Percentiles rank a stretch among this genome's conserved stretches.
Conservation (phyloP, 805 yeast genomes). For the Lachancea sp. region DNA sequence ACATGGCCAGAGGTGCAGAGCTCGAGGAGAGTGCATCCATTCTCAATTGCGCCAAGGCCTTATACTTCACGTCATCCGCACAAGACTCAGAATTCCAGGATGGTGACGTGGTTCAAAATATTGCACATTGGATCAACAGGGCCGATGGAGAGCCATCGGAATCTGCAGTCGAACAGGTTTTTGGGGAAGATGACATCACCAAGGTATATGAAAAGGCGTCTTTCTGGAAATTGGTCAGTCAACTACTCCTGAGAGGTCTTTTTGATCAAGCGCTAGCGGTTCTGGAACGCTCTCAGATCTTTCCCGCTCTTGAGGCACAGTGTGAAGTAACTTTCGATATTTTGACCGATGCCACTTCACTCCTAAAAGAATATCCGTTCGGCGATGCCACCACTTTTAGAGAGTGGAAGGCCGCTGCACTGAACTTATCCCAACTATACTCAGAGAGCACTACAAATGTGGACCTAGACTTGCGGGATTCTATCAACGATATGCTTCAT, state of each 20-base stretch:
- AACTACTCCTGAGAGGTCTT: slow-evolving; percentile 54
- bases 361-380: slow-evolving; percentile 34
- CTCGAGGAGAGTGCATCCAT: slow-evolving; percentile 45
- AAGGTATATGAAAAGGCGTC: slow-evolving; percentile 35
- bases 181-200: slow-evolving; percentile 41
- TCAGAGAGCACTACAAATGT: slow-evolving; percentile 20
- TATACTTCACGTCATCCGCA: slow-evolving; percentile 31
- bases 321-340: slow-evolving; percentile 26
- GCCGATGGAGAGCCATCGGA: slow-evolving; percentile 62
- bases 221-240: slow-evolving; percentile 60
- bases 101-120: slow-evolving; percentile 30
- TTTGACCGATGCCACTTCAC: slow-evolving; percentile 29
- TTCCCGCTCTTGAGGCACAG: slow-evolving; percentile 13
- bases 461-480: slow-evolving; percentile 24
- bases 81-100: slow-evolving; percentile 8
- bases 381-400: slow-evolving; percentile 30
- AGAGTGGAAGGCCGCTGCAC: slow-evolving; percentile 34
- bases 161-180: slow-evolving; percentile 39
- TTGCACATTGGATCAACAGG: slow-evolving; percentile 60
- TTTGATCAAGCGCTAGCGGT: slow-evolving; percentile 45
- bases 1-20: slow-evolving; percentile 30
- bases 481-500: slow-evolving; percentile 29
- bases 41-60: slow-evolving; percentile 51
- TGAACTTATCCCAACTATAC: slow-evolving; percentile 24
- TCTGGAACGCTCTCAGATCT: slow-evolving; percentile 22